These are phyloP conservation scores for Physaria fendleri DNA, from an alignment of 345 rosid species.

Conservation along the genomic window DNA sequence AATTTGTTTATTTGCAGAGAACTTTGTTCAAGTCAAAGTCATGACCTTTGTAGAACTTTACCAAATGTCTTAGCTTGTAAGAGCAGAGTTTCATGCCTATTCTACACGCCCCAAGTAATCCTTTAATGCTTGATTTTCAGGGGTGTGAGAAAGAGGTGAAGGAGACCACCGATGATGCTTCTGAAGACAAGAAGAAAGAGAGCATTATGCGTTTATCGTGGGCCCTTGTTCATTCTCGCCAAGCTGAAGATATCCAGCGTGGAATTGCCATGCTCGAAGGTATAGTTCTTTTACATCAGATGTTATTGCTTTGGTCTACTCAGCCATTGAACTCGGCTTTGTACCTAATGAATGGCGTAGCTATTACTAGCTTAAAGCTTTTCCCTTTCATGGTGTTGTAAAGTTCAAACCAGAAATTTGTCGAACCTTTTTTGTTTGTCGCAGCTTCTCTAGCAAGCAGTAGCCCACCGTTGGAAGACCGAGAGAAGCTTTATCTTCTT, in stretches of 20 bases:
- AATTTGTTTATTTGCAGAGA: background rate
- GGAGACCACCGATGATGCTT: conserved; percentile 42
- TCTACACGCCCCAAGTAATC: background rate
- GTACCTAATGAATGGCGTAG: background rate
- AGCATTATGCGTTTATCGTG: conserved; percentile 78
- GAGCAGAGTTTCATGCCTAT: background rate
- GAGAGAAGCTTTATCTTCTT: conserved; percentile 77
- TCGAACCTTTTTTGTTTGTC: background rate
- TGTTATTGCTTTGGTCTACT: background rate
- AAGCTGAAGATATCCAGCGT: conserved; percentile 67
- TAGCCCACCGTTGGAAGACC: conserved; percentile 42
- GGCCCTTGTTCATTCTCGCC: conserved; percentile 82
- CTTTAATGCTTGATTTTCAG: conserved; percentile 26
- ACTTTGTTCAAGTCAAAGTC: background rate
- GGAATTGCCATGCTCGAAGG: conserved; percentile 79
- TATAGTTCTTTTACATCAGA: conserved; percentile 10
- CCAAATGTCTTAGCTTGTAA: background rate
- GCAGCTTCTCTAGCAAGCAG: conserved; percentile 55
- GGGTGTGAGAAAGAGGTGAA: conserved; percentile 77
- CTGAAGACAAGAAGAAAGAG: conserved; percentile 51
- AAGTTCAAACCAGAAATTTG: background rate
- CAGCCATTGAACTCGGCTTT: background rate
- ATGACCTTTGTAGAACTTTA: background rate
- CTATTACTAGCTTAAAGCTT: background rate
- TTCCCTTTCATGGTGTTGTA: background rate